Percentiles rank a stretch among this genome's conserved stretches.
Evolutionary conservation across 768 basidiomycete species (phyloP).

Genomic region (Pisolithus sp.): DNA sequence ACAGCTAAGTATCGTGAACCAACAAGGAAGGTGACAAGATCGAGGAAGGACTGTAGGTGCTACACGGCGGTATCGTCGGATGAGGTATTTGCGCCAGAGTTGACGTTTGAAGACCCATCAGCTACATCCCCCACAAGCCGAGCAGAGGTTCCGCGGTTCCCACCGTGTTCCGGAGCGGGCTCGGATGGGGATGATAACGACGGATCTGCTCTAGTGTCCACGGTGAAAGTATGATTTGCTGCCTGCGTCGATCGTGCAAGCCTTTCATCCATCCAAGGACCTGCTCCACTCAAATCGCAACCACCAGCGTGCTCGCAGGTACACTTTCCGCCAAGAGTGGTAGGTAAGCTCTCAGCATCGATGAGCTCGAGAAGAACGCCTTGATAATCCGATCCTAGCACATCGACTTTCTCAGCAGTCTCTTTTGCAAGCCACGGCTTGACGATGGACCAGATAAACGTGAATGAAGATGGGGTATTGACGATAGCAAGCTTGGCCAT

Average conservation of each 20-base stretch:
- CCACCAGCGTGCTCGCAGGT: slow-evolving; percentile 50
- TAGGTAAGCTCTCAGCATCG: slow-evolving; percentile 59
- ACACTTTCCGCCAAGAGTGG: slow-evolving; percentile 57
- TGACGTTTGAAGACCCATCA: no score
- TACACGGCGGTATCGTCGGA: no score
- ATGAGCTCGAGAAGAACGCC: slow-evolving; percentile 51
- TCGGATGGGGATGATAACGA: not conserved
- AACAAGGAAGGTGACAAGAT: no score
- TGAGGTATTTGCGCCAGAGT: no score
- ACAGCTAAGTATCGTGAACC: no score
- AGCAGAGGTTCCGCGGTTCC: not conserved
- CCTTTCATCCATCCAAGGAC: slow-evolving; percentile 66
- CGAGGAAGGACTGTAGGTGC: no score
- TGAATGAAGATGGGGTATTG: slow-evolving; percentile 69
- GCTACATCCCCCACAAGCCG: not conserved
- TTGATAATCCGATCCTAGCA: slow-evolving; percentile 57
- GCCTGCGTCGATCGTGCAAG: slow-evolving; percentile 10
- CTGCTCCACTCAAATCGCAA: slow-evolving; percentile 56
- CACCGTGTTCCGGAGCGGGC: not conserved
- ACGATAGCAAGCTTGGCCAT: slow-evolving; percentile 70
- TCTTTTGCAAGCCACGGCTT: slow-evolving; percentile 72
- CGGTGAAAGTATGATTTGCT: not conserved
- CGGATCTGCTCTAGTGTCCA: slow-evolving; percentile 1
- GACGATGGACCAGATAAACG: slow-evolving; percentile 63
- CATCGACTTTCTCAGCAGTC: slow-evolving; percentile 60